Evolutionary conservation across 2,329 filamentous ascomycete genomes (phyloP).

Genomic region (Alternaria alternata): DNA sequence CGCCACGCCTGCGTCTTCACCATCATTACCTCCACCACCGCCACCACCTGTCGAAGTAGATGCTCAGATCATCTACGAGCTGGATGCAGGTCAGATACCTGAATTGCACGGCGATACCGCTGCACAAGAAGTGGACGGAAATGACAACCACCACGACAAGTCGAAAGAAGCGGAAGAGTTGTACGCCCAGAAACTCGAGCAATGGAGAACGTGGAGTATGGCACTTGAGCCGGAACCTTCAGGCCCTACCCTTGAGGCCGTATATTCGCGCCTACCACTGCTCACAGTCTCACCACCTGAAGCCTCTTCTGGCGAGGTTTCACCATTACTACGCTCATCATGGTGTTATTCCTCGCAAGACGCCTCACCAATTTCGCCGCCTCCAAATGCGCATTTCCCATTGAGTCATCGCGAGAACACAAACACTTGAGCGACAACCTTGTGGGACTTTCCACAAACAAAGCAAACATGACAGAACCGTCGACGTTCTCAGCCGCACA

Average conservation of each 20-base stretch:
- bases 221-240: conserved; percentile 5
- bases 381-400: conserved; percentile 17
- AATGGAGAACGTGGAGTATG: conserved; percentile 20
- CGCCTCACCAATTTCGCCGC: conserved; percentile 15
- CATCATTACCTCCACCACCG: conserved; percentile 2
- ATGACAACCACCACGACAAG: neutral
- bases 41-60: conserved; percentile 32
- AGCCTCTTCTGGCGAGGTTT: conserved; percentile 12
- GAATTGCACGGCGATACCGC: conserved; percentile 29
- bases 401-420: neutral
- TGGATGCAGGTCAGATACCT: conserved; percentile 30
- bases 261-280: conserved; percentile 2
- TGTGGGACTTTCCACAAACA: neutral
- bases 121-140: conserved; percentile 27
- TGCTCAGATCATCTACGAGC: conserved; percentile 29
- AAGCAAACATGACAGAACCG: neutral
- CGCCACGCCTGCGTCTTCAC: neutral
- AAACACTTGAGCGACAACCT: neutral
- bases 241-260: neutral
- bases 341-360: conserved; percentile 4
- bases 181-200: conserved; percentile 14
- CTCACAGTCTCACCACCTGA: conserved; percentile 14
- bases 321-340: conserved; percentile 18
- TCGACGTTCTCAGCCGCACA: neutral
- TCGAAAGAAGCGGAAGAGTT: conserved; percentile 17